Evolutionary conservation across 1,284 basidiomycete species (phyloP).

Genomic region (Boletellus sp.): DNA sequence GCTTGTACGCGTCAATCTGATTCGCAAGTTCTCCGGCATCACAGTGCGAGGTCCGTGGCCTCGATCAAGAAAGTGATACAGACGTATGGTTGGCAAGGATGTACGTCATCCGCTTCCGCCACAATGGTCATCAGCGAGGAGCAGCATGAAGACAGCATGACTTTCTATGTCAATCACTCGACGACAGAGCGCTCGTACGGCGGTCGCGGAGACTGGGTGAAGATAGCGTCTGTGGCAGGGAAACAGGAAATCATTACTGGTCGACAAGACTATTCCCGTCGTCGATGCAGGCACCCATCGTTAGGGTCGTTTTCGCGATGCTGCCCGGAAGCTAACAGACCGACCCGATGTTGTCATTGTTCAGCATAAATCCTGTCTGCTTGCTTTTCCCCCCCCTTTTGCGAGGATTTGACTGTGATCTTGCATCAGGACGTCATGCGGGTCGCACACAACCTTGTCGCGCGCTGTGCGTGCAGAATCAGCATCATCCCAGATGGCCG

Average conservation of each 20-base stretch:
- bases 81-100: conserved; percentile 82
- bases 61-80: conserved; percentile 85
- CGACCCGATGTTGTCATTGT: no score
- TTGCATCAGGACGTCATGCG: not conserved
- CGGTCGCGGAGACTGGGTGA: conserved; percentile 61
- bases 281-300: conserved; percentile 79
- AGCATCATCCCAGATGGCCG: not conserved
- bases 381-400: no score
- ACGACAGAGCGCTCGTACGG: conserved; percentile 64
- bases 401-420: no score
- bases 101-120: conserved; percentile 69
- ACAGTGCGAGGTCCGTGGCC: conserved; percentile 67
- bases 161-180: conserved; percentile 70
- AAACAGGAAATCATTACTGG: conserved; percentile 54
- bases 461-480: not conserved
- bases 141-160: conserved; percentile 62
- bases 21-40: conserved; percentile 29
- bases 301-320: conserved; percentile 25
- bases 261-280: conserved; percentile 68
- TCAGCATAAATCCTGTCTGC: no score
- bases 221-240: conserved; percentile 62
- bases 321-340: no score
- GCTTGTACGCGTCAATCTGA: not conserved
- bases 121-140: conserved; percentile 64
- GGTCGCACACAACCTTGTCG: not conserved